Evolutionary conservation across 345 rosid species (phyloP).

Genomic region (Pistacia vera): DNA sequence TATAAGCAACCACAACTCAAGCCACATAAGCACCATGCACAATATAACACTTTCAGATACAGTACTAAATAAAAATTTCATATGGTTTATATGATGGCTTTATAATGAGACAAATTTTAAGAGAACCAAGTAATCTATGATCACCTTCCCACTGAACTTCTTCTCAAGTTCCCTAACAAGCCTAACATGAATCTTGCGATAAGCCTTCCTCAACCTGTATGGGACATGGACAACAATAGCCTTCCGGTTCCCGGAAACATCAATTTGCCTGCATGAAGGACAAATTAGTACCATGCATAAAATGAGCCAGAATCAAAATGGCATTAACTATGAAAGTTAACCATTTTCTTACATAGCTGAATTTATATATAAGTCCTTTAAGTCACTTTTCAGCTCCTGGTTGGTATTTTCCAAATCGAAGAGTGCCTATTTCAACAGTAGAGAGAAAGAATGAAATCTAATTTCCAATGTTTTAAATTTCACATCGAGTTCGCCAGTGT

Average conservation of each 20-base stretch:
- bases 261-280: slow-evolving; percentile 58
- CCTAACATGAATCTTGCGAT: slow-evolving; percentile 70
- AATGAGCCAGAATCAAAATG: not conserved
- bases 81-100: not conserved
- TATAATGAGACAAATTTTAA: not conserved
- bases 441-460: slow-evolving; percentile 3
- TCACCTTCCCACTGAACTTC: slow-evolving; percentile 90
- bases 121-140: not conserved
- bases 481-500: not conserved
- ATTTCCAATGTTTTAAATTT: not conserved
- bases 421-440: slow-evolving; percentile 45
- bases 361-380: slow-evolving; percentile 83
- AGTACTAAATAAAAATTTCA: not conserved
- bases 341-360: slow-evolving; percentile 62
- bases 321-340: not conserved
- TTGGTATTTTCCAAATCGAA: slow-evolving; percentile 85
- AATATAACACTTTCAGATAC: not conserved
- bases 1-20: not conserved
- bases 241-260: slow-evolving; percentile 75
- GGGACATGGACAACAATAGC: slow-evolving; percentile 82
- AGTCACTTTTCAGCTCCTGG: slow-evolving; percentile 79
- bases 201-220: slow-evolving; percentile 80
- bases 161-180: slow-evolving; percentile 92
- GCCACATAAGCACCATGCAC: not conserved
- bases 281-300: not conserved